A percentile compares a stretch with the other conserved stretches of the same genome.
phyloP scores from a whole-genome alignment of 2,329 filamentous ascomycete genomes.

The Thermoascus crustaceus region DNA sequence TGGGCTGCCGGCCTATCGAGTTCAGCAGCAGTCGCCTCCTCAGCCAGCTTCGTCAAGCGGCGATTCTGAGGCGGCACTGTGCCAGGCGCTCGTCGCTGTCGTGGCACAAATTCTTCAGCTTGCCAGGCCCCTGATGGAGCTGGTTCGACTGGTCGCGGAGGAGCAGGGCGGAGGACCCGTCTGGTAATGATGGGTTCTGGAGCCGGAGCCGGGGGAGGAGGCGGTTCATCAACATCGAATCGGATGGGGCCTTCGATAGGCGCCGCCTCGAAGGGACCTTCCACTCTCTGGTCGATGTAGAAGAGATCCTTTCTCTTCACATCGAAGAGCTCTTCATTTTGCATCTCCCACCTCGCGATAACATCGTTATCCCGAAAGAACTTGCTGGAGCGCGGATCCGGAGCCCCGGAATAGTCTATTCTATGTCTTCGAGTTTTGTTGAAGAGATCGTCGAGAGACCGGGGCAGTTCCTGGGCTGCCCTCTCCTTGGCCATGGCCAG shows the following conservation, averaged over 20 bases:
- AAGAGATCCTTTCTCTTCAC: conserved; percentile 13
- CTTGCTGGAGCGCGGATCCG: conserved; percentile 17
- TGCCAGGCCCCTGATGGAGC: background rate
- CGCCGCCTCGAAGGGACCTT: conserved; percentile 21
- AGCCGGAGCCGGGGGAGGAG: conserved; percentile 2
- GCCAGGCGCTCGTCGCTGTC: background rate
- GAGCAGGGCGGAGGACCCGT: background rate
- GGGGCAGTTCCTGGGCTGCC: conserved; percentile 9
- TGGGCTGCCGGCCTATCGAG: conserved; percentile 9
- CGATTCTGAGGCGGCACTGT: conserved; percentile 12
- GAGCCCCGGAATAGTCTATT: conserved; percentile 9
- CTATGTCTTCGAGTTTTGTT: conserved; percentile 10
- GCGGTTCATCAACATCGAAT: conserved; percentile 21
- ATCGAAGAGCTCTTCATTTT: conserved; percentile 22
- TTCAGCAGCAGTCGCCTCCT: conserved; percentile 9
- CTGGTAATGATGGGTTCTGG: conserved; percentile 7
- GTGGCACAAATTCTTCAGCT: background rate
- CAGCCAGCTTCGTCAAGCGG: conserved; percentile 20
- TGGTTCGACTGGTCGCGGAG: background rate
- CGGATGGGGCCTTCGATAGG: conserved; percentile 25
- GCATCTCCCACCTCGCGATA: conserved; percentile 32
- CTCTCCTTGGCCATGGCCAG: conserved; percentile 4
- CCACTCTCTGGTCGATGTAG: conserved; percentile 33
- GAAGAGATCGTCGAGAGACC: conserved; percentile 26
- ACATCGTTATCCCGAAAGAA: conserved; percentile 24